Percentiles rank a stretch among this genome's conserved stretches.
Conservation (phyloP, 371 early-diverging fungal genomes). For the Rhizopus arrhizus region DNA sequence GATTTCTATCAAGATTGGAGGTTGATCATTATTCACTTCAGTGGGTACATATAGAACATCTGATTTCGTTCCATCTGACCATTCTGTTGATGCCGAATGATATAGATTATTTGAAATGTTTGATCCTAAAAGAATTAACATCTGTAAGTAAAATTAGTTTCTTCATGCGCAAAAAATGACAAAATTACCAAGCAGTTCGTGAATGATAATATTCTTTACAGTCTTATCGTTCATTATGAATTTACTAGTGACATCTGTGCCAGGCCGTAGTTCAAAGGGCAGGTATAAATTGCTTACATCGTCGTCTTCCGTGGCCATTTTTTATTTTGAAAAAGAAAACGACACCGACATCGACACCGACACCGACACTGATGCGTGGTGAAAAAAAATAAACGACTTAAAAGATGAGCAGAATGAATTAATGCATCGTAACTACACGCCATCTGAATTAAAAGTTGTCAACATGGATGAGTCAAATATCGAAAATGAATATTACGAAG, state of each 20-base stretch:
- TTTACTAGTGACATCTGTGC: conserved; percentile 2
- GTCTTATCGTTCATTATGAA: conserved; percentile 1
- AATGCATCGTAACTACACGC: no score
- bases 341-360: background rate
- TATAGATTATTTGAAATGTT: conserved; percentile 13
- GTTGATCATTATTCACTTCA: background rate
- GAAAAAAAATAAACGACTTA: no score
- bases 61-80: conserved; percentile 11
- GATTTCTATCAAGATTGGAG: conserved; percentile 9
- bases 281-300: conserved; percentile 1
- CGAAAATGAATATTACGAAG: no score
- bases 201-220: conserved; percentile 11
- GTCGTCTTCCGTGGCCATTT: background rate
- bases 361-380: no score
- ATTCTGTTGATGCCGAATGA: conserved; percentile 5
- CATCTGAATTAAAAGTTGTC: no score
- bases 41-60: conserved; percentile 13
- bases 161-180: conserved; percentile 12
- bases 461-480: no score
- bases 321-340: background rate
- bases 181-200: conserved; percentile 16
- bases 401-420: no score
- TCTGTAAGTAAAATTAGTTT: conserved; percentile 12
- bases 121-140: conserved; percentile 12
- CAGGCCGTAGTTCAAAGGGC: background rate